phyloP scores from a whole-genome alignment of 495 filamentous ascomycete genomes.

The Pseudomonodictys pantanalensis region DNA sequence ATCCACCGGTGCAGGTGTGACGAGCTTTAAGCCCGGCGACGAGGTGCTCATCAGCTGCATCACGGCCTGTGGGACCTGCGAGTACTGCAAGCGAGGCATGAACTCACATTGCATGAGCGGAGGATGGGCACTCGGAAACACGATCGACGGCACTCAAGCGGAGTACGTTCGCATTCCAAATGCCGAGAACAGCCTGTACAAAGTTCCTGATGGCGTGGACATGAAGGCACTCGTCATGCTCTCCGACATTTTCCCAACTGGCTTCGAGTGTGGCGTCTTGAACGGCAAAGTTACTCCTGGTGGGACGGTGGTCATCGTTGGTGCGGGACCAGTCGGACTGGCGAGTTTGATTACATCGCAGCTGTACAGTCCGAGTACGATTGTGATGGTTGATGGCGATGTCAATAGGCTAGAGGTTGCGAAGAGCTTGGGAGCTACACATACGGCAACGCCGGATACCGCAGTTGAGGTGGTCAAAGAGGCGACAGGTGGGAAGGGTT shows the following conservation, averaged over 20 bases:
- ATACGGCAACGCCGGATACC: slow-evolving; percentile 38
- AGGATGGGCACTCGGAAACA: slow-evolving; percentile 48
- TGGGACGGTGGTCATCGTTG: slow-evolving; percentile 49
- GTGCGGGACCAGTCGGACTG: slow-evolving; percentile 53
- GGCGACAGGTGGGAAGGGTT: slow-evolving; percentile 47
- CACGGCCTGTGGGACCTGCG: slow-evolving; percentile 44
- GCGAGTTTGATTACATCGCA: slow-evolving; percentile 48
- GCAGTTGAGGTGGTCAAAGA: slow-evolving; percentile 39
- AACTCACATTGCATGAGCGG: slow-evolving; percentile 43
- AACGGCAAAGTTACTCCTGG: slow-evolving; percentile 48
- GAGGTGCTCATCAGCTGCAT: slow-evolving; percentile 48
- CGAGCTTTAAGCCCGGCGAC: slow-evolving; percentile 38
- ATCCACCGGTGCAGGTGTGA: slow-evolving; percentile 30
- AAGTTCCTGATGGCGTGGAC: slow-evolving; percentile 43
- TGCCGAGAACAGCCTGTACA: slow-evolving; percentile 45
- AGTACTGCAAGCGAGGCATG: slow-evolving; percentile 43
- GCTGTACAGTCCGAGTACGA: slow-evolving; percentile 45
- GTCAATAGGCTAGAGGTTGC: slow-evolving; percentile 46
- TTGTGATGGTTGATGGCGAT: slow-evolving; percentile 50
- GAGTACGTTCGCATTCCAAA: slow-evolving; percentile 52
- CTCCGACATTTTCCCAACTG: slow-evolving; percentile 52
- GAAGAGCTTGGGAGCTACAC: slow-evolving; percentile 46
- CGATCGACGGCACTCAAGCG: slow-evolving; percentile 51
- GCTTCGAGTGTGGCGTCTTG: slow-evolving; percentile 50
- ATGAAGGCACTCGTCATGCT: slow-evolving; percentile 43